Conservation (phyloP, 495 filamentous ascomycete genomes). For the Aspergillus hancockii region DNA sequence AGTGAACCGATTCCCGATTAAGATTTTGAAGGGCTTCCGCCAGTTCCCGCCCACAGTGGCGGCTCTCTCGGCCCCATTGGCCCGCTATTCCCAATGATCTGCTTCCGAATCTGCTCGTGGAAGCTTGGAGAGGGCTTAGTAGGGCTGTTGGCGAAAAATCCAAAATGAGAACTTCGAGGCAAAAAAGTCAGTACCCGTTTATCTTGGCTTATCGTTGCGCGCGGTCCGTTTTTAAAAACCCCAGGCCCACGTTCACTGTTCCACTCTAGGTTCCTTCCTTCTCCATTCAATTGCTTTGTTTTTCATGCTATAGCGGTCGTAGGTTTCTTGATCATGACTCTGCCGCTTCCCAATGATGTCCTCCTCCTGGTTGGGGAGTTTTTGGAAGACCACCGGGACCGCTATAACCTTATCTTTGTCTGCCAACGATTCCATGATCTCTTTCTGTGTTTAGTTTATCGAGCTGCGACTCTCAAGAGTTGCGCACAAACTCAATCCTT, state of each 20-base stretch:
- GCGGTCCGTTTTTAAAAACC: neutral
- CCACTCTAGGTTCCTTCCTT: neutral
- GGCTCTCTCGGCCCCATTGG: constrained; percentile 8
- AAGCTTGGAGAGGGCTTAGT: neutral
- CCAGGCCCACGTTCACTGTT: neutral
- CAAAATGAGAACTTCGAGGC: neutral
- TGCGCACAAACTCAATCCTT: constrained; percentile 26
- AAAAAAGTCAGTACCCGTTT: neutral
- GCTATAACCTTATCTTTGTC: constrained; percentile 36
- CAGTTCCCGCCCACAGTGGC: constrained; percentile 12
- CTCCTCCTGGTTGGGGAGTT: constrained; percentile 34
- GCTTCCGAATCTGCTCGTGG: neutral
- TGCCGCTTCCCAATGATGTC: constrained; percentile 31
- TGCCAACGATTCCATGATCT: constrained; percentile 33
- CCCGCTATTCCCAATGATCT: constrained; percentile 4
- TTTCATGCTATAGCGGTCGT: neutral
- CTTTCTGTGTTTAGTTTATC: constrained; percentile 31
- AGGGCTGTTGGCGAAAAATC: constrained; percentile 5
- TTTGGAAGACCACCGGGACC: constrained; percentile 27
- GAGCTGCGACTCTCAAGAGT: constrained; percentile 20
- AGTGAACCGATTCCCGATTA: constrained; percentile 19
- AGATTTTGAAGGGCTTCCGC: constrained; percentile 17
- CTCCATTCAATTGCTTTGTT: constrained; percentile 6
- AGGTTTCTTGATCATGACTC: constrained; percentile 2
- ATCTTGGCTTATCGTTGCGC: neutral